phyloP scores from a whole-genome alignment of 2,329 filamentous ascomycete genomes.

The Laburnicola sp. region DNA sequence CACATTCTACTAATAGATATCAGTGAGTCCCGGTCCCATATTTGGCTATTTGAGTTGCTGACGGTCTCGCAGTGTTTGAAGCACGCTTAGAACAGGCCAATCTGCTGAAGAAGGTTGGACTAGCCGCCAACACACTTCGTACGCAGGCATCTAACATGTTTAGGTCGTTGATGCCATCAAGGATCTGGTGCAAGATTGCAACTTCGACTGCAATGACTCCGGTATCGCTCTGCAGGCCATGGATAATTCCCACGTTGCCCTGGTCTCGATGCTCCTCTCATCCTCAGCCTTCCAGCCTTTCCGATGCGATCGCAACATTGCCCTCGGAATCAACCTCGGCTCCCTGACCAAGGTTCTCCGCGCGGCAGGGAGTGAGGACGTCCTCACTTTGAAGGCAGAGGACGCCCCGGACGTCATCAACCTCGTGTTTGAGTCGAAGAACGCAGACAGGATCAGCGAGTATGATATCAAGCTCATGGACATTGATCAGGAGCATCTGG shows the following conservation, averaged over 20 bases:
- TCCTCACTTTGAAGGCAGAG: slow-evolving; percentile 95
- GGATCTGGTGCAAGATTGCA: slow-evolving; percentile 98
- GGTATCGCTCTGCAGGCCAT: slow-evolving; percentile 98
- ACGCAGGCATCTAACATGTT: slow-evolving; percentile 17
- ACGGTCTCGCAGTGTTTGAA: slow-evolving; percentile 73
- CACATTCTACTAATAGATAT: slow-evolving; percentile 13
- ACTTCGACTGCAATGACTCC: slow-evolving; percentile 99
- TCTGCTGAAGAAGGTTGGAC: slow-evolving; percentile 84
- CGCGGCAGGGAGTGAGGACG: slow-evolving; percentile 90
- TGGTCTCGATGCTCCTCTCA: slow-evolving; percentile 98
- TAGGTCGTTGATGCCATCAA: slow-evolving; percentile 99
- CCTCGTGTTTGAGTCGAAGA: slow-evolving; percentile 88
- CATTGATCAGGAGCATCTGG: slow-evolving; percentile 98
- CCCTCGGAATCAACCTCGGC: slow-evolving; percentile 93
- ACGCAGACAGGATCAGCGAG: slow-evolving; percentile 90
- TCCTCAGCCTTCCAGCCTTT: slow-evolving; percentile 92
- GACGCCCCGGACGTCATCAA: slow-evolving; percentile 95
- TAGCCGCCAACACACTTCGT: neutral
- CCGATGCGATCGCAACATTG: slow-evolving; percentile 98
- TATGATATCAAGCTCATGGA: slow-evolving; percentile 99
- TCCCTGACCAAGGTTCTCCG: slow-evolving; percentile 97
- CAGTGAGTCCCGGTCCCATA: slow-evolving; percentile 19
- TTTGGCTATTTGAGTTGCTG: slow-evolving; percentile 16
- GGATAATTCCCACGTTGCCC: slow-evolving; percentile 99
- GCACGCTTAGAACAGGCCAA: slow-evolving; percentile 93